phyloP scores from a whole-genome alignment of 1,284 basidiomycete species.

The Blastosporella zonata region DNA sequence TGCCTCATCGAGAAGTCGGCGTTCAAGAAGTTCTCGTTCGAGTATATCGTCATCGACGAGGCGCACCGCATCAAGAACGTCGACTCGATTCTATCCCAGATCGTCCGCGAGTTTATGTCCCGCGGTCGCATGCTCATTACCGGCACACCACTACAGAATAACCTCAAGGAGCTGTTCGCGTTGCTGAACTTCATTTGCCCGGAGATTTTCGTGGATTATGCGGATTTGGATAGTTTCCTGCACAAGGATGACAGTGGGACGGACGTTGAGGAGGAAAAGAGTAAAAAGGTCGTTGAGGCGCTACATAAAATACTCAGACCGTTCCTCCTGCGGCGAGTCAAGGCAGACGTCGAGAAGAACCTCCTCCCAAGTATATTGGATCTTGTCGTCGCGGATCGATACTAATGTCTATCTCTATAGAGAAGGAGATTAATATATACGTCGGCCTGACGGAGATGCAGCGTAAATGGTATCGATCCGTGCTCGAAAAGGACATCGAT shows the following conservation, averaged over 20 bases:
- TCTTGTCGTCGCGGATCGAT: too few species aligned
- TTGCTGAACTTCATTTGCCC: slow-evolving; percentile 94
- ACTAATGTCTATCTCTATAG: slow-evolving; percentile 35
- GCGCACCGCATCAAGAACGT: slow-evolving; percentile 99
- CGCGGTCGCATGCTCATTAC: slow-evolving; percentile 93
- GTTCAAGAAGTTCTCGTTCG: slow-evolving; percentile 94
- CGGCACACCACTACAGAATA: slow-evolving; percentile 97
- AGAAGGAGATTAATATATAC: slow-evolving; percentile 99
- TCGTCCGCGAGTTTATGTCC: slow-evolving; percentile 89
- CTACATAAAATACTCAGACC: slow-evolving; percentile 96
- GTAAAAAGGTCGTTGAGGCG: too few species aligned
- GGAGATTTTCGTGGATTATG: slow-evolving; percentile 76
- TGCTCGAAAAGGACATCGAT: slow-evolving; percentile 98
- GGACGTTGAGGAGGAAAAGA: too few species aligned
- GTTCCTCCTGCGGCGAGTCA: slow-evolving; percentile 93
- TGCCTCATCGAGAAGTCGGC: slow-evolving; percentile 92
- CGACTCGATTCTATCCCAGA: slow-evolving; percentile 94
- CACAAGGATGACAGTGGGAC: not conserved
- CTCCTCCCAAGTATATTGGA: slow-evolving; percentile 81
- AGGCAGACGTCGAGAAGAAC: slow-evolving; percentile 96
- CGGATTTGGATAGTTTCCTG: slow-evolving; percentile 42
- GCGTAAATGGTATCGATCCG: slow-evolving; percentile 94
- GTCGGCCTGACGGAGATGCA: slow-evolving; percentile 99
- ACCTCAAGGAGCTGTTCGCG: slow-evolving; percentile 95
- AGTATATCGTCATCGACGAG: slow-evolving; percentile 99